Base-by-base conservation (phyloP, 2,329 filamentous ascomycete genomes). In the Verticillium nubilum region DNA sequence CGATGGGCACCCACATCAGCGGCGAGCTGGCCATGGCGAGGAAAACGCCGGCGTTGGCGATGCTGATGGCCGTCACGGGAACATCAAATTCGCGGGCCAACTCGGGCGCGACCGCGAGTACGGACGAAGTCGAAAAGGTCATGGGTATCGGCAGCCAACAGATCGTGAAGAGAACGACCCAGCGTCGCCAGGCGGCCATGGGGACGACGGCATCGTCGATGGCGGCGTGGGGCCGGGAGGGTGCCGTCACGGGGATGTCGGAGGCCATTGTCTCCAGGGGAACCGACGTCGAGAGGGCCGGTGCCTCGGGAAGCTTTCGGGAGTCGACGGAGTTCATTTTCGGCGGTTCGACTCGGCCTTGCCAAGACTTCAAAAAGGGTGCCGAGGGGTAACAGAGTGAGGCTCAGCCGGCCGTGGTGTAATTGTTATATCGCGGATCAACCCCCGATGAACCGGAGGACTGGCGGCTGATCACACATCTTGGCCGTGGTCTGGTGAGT, bases 21-120 rank as follows among this genome's bases (percentile, higher is more conserved):
- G 89, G 86, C 15, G 81, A 84, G 4, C 91, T 59, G 0, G 87
- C 89, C 89, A 92, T 93, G 65, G 88, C 86, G 4, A 87, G 72
- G 76, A 91, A 81, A 65, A 91, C 91, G n/a, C 88, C 73, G 0
- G 90, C 89, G 73, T 93, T 94, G 68, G 83, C 87, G 52, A 89
- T 73, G 68, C 91, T 90, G 69, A 93, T 86, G 59, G 92, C 81
- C 6, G 83, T 83, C 3, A 86, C 87, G 0, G 83, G 87, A 0
- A 87, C 90, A 42, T 77, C 62, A 68, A 84, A 91, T 7, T 84
- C 86, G 5, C 69, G 71, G 1, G 89, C 88, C 6, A 94, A 86
- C 69, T 94, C 89, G 2, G 89, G 89, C 1, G 89, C 85, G 2
- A 89, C 90, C 1, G 89, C 81, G 17, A 94, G 73, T 15, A 93